phyloP scores from a whole-genome alignment of 2,329 filamentous ascomycete species.

The Furcasterigmium sp. region DNA sequence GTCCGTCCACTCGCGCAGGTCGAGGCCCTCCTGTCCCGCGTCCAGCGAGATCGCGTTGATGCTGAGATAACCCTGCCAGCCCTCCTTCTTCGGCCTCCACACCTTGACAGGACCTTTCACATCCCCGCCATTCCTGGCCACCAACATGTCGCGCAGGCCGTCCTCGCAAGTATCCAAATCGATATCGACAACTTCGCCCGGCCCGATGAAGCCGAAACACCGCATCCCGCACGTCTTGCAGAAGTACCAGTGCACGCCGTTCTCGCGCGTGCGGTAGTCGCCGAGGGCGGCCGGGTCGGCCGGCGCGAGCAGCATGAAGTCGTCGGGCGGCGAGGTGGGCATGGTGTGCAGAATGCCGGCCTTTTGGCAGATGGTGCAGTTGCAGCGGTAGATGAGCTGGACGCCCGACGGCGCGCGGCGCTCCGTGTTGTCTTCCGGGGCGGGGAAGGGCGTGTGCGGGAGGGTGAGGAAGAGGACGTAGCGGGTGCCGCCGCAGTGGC shows the following conservation, averaged over 20 bases:
- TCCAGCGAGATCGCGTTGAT: slow-evolving; percentile 32
- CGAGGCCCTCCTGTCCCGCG: slow-evolving; percentile 27
- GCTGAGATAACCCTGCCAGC: slow-evolving; percentile 24
- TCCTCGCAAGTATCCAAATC: slow-evolving; percentile 1
- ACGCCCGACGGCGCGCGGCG: slow-evolving; percentile 5
- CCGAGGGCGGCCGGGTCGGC: slow-evolving; percentile 27
- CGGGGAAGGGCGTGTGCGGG: slow-evolving; percentile 19
- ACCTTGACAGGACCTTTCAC: slow-evolving; percentile 11
- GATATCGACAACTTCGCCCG: slow-evolving; percentile 21
- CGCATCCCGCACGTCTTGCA: slow-evolving; percentile 39
- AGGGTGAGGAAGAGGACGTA: slow-evolving; percentile 38
- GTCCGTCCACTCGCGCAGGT: slow-evolving; percentile 28
- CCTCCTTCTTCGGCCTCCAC: slow-evolving; percentile 24
- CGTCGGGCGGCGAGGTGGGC: slow-evolving; percentile 22
- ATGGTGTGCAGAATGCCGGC: slow-evolving; percentile 39
- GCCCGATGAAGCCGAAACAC: slow-evolving; percentile 32
- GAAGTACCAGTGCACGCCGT: slow-evolving; percentile 33
- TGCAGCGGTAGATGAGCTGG: slow-evolving; percentile 34
- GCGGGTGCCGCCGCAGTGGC: slow-evolving; percentile 38
- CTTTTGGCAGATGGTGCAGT: slow-evolving; percentile 44
- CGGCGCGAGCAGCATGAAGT: slow-evolving; percentile 42
- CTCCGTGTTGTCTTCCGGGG: slow-evolving; percentile 10
- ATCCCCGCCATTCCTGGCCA: not conserved
- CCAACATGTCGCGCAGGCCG: slow-evolving; percentile 5
- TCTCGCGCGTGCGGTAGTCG: slow-evolving; percentile 29